Base-by-base conservation (phyloP, 352 stramenopile species). In the Thalassiosira exigua region DNA sequence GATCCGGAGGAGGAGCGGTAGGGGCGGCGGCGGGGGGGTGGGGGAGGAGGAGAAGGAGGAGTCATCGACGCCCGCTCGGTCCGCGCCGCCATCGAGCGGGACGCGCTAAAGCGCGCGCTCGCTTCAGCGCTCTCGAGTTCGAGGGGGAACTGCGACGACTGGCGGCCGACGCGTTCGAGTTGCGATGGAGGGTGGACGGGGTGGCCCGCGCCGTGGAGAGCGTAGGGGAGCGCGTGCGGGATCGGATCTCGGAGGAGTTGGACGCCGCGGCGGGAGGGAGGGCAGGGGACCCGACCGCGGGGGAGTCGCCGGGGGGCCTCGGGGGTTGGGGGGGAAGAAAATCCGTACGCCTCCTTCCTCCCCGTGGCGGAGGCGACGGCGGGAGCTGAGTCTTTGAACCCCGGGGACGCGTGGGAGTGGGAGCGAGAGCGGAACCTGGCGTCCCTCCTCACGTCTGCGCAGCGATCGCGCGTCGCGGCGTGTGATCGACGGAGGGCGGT, bases 1-100 rank as follows among this genome's bases (percentile, higher is more conserved):
- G n/a, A n/a, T n/a, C n/a, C n/a, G n/a, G n/a, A n/a, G n/a, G n/a
- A n/a, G n/a, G n/a, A n/a, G n/a, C n/a, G n/a, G n/a, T n/a, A n/a
- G n/a, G n/a, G n/a, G n/a, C n/a, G n/a, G n/a, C n/a, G n/a, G n/a
- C n/a, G n/a, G n/a, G n/a, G n/a, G n/a, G n/a, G n/a, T n/a, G n/a
- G 27, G 46, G 5, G 1, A 42, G 21, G 19, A 21, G 3, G 4
- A 27, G n/a, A 48, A 11, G 52, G 26, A n/a, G 41, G 41, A 1
- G 21, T 67, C 9, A 82, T 93, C n/a, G 88, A 93, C 70, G 79
- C 86, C 24, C 51, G 79, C 48, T 88, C 75, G 24, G 81, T 93
- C 29, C 73, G 88, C 14, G 75, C 84, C 1, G 86, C 86, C 12
- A 92, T 93, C 57, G 88, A 93, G 69, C 71, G 84, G 42, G 86